Percentiles rank a stretch among this genome's conserved stretches.
Conservation (phyloP, 2,329 filamentous ascomycete species). For the Sporothrix inflata region DNA sequence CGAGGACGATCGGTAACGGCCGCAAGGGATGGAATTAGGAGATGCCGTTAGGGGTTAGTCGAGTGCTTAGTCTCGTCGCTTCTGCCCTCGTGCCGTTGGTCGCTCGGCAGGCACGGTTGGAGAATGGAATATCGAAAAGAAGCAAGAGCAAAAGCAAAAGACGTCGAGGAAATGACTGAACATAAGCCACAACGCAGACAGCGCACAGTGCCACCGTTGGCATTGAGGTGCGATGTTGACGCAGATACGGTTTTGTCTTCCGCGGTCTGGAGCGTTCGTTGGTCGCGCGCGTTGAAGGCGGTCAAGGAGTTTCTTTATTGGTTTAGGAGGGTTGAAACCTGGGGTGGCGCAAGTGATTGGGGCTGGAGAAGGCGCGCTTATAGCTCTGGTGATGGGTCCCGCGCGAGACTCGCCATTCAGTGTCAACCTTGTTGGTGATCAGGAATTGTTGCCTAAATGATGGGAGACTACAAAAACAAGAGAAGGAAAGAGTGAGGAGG, state of each 20-base stretch:
- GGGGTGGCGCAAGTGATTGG: not conserved
- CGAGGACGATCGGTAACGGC: not conserved
- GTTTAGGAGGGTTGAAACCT: not conserved
- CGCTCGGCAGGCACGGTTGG: not conserved
- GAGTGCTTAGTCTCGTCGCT: not conserved
- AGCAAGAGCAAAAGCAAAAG: not conserved
- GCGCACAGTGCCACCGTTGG: not conserved
- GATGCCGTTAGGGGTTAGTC: not conserved
- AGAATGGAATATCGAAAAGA: not conserved
- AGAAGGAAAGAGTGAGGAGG: too few relatives aligned
- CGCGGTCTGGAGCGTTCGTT: not conserved
- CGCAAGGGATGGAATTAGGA: not conserved
- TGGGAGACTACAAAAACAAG: not conserved
- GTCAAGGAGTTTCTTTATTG: not conserved
- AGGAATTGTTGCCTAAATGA: not conserved
- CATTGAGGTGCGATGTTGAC: not conserved
- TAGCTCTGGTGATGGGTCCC: not conserved
- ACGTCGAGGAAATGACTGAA: not conserved
- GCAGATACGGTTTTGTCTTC: not conserved
- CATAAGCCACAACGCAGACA: not conserved
- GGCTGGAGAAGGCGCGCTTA: not conserved
- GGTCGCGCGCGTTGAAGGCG: not conserved
- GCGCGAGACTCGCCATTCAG: not conserved
- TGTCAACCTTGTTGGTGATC: not conserved
- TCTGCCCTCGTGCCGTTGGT: not conserved